Evolutionary conservation across 371 early-diverging fungal genomes (phyloP).

Genomic region (Mucor piriformis): DNA sequence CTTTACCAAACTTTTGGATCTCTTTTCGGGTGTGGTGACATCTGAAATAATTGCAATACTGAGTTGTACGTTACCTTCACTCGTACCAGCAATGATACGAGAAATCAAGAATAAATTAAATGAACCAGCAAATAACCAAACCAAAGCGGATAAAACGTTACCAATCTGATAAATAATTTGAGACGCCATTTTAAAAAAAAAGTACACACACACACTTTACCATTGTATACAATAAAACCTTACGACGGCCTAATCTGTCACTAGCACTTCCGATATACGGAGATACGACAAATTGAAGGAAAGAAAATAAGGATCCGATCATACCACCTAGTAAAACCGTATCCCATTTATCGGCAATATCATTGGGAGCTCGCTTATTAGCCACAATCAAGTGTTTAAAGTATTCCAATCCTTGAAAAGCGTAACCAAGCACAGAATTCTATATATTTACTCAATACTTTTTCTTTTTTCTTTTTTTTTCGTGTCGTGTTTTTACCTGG

Average conservation of each 20-base stretch:
- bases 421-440: constrained; percentile 40
- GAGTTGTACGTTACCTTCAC: constrained; percentile 97
- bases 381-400: constrained; percentile 38
- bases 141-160: constrained; percentile 79
- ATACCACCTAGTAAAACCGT: constrained; percentile 94
- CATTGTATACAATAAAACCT: constrained; percentile 85
- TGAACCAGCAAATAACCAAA: constrained; percentile 87
- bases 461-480: neutral
- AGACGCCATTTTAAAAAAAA: neutral
- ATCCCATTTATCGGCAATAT: constrained; percentile 64
- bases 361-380: constrained; percentile 19
- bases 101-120: constrained; percentile 86
- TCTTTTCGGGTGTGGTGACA: constrained; percentile 75
- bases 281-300: constrained; percentile 89
- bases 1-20: constrained; percentile 77
- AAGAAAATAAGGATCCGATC: constrained; percentile 90
- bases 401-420: constrained; percentile 34
- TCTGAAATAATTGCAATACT: constrained; percentile 95
- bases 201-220: constrained; percentile 37
- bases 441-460: constrained; percentile 2
- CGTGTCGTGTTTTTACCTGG: constrained; percentile 37
- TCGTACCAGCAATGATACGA: constrained; percentile 91
- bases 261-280: constrained; percentile 85
- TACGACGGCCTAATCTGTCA: constrained; percentile 86
- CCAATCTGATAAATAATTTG: constrained; percentile 64